Evolutionary conservation across 2,329 filamentous ascomycete species (phyloP).

Genomic region (Colletotrichum aenigma): DNA sequence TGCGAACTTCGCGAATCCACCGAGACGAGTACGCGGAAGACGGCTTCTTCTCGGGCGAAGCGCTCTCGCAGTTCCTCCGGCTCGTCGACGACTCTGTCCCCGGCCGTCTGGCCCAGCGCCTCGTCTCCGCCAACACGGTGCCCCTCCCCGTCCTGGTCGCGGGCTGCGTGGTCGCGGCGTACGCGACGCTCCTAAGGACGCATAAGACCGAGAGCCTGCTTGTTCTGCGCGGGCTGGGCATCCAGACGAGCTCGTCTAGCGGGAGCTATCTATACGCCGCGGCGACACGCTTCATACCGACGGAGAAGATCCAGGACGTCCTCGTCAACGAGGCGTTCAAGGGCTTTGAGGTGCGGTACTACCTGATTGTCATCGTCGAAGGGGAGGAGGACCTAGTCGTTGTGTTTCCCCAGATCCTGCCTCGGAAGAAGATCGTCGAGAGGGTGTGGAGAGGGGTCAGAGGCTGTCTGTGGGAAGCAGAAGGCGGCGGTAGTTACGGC

Average conservation of each 20-base stretch:
- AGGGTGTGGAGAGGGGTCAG: slow-evolving; percentile 88
- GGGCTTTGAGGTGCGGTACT: slow-evolving; percentile 89
- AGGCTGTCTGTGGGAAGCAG: slow-evolving; percentile 78
- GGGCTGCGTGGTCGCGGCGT: slow-evolving; percentile 40
- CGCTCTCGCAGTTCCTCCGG: slow-evolving; percentile 29
- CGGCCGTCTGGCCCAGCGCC: slow-evolving; percentile 32
- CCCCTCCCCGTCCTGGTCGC: slow-evolving; percentile 46
- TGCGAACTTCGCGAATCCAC: slow-evolving; percentile 3
- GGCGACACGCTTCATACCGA: slow-evolving; percentile 75
- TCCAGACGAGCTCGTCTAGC: slow-evolving; percentile 82
- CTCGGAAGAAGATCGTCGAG: slow-evolving; percentile 76
- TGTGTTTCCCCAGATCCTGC: slow-evolving; percentile 87
- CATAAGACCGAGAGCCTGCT: slow-evolving; percentile 81
- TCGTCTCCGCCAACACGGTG: slow-evolving; percentile 31
- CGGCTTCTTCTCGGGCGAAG: slow-evolving; percentile 3
- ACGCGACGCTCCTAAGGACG: slow-evolving; percentile 48
- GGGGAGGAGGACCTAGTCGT: slow-evolving; percentile 89
- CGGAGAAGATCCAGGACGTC: slow-evolving; percentile 89
- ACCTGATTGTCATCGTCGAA: slow-evolving; percentile 87
- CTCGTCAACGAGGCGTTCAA: slow-evolving; percentile 94
- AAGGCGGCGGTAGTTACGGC: slow-evolving; percentile 11
- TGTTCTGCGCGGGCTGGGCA: slow-evolving; percentile 85
- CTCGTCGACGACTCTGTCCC: slow-evolving; percentile 31
- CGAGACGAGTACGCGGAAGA: background rate
- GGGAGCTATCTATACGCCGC: slow-evolving; percentile 63